A percentile compares a stretch with the other conserved stretches of the same genome.
Conservation (phyloP, 306 rosid genomes). For the Medicago ruthenica region DNA sequence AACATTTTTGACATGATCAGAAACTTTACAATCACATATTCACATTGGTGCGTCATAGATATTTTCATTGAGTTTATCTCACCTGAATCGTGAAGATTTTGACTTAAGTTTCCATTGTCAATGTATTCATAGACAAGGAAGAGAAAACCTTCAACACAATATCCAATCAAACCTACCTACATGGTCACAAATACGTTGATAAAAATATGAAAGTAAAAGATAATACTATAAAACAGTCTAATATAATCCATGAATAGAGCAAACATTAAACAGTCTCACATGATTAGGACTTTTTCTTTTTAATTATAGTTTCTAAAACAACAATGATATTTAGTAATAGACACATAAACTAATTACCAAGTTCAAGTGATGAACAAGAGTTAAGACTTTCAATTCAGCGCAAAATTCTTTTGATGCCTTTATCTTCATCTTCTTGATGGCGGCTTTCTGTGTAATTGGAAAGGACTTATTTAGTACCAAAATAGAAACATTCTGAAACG, state of each 20-base stretch:
- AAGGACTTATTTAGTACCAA: not conserved
- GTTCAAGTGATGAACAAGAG: conserved; percentile 87
- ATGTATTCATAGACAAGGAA: conserved; percentile 90
- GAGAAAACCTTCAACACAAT: conserved; percentile 74
- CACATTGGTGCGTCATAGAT: not conserved
- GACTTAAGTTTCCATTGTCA: conserved; percentile 82
- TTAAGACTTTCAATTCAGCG: conserved; percentile 78
- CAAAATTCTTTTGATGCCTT: conserved; percentile 83
- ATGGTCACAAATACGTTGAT: not conserved
- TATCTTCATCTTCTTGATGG: conserved; percentile 59
- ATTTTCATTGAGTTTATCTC: not conserved
- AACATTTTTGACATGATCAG: not conserved
- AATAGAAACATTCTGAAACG: not conserved
- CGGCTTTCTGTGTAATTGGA: conserved; percentile 59
- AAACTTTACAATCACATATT: not conserved
- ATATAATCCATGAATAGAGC: too few relatives aligned
- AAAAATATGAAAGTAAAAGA: not conserved
- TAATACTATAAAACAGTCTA: not conserved
- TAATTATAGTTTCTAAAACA: too few relatives aligned
- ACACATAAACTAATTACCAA: conserved; percentile 51
- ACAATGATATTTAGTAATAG: too few relatives aligned
- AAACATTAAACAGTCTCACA: too few relatives aligned
- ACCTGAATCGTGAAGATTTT: conserved; percentile 83
- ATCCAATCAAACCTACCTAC: conserved; percentile 90
- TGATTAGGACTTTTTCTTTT: too few relatives aligned